These are phyloP conservation scores for Plasmopara muralis DNA, from an alignment of 352 stramenopile species.

Conservation along the genomic window DNA sequence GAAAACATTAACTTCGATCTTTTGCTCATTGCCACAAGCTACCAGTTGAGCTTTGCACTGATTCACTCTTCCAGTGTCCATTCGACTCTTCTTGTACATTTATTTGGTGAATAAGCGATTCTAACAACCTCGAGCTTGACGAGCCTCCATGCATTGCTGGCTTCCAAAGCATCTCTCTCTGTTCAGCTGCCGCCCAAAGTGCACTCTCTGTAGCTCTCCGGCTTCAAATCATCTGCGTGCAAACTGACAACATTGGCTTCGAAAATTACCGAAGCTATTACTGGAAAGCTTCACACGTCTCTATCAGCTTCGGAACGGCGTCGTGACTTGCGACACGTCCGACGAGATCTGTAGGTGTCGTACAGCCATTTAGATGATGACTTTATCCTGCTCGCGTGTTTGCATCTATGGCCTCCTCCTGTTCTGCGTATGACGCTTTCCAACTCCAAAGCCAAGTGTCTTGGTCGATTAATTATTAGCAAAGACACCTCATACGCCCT, in stretches of 20 bases:
- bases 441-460: not conserved
- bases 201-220: not conserved
- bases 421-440: not conserved
- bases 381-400: not conserved
- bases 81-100: constrained; percentile 1
- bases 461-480: not conserved
- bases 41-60: constrained; percentile 1
- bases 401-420: not conserved
- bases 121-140: not conserved
- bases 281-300: not conserved
- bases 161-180: not conserved
- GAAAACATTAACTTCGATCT: not conserved
- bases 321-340: not conserved
- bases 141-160: not conserved
- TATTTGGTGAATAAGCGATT: not conserved
- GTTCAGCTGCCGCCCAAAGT: not conserved
- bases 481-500: not conserved
- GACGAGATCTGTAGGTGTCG: not conserved
- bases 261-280: not conserved
- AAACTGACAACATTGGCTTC: not conserved
- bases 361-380: not conserved
- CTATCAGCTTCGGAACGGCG: not conserved
- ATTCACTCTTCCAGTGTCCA: not conserved
- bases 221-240: not conserved
- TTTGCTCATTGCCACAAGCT: not conserved